Conservation (phyloP, 768 basidiomycete genomes). For the Hydnomerulius pinastri region DNA sequence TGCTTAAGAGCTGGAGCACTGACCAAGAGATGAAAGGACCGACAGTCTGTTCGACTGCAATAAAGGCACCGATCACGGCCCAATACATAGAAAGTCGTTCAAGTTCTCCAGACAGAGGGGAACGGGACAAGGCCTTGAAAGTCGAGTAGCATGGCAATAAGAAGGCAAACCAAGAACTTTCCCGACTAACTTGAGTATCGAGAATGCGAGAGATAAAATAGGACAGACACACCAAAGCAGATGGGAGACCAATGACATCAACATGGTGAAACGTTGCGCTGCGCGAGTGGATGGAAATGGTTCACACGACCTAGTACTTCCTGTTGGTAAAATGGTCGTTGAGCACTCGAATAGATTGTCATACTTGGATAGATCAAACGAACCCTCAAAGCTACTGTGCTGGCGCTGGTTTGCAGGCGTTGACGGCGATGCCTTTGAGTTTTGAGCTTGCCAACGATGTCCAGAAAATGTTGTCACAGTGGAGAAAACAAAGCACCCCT, state of each 20-base stretch:
- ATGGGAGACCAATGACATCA: slow-evolving; percentile 51
- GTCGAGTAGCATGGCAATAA: slow-evolving; percentile 64
- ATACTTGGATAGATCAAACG: not conserved
- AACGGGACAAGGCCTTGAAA: slow-evolving; percentile 63
- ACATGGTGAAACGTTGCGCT: slow-evolving; percentile 36
- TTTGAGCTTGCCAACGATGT: not conserved
- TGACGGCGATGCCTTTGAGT: not conserved
- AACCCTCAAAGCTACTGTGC: not conserved
- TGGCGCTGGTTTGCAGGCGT: not conserved
- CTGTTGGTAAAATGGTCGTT: not conserved
- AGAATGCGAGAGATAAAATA: not conserved
- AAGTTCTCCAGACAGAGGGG: slow-evolving; percentile 53
- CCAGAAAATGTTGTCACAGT: not conserved
- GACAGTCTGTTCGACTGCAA: slow-evolving; percentile 62
- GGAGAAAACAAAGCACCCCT: not conserved
- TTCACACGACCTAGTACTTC: not conserved
- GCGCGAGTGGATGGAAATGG: not conserved
- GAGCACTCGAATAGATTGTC: not conserved
- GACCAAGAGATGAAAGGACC: slow-evolving; percentile 72
- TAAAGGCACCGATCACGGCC: slow-evolving; percentile 58
- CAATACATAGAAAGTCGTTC: slow-evolving; percentile 65
- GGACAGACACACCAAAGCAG: slow-evolving; percentile 42
- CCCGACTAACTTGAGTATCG: not conserved
- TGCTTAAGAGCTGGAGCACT: slow-evolving; percentile 17
- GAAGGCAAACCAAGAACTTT: slow-evolving; percentile 73